Percentiles rank a stretch among this genome's conserved stretches.
Evolutionary conservation across 129 eudicot species (phyloP).

Genomic region (Flaveria brownii): DNA sequence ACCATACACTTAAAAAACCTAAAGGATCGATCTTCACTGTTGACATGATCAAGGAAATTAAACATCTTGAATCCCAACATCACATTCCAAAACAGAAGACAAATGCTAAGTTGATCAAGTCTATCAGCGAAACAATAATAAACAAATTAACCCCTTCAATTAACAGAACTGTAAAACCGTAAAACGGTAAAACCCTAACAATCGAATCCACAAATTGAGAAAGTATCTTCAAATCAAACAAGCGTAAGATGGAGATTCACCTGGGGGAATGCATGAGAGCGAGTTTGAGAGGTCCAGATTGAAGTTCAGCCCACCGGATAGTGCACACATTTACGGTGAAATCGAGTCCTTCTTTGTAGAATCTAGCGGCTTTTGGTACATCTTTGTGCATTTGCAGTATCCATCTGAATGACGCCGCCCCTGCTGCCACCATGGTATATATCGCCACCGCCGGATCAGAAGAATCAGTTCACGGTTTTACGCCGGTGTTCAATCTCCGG

Average conservation of each 20-base stretch:
- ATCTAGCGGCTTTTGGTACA: conserved; percentile 85
- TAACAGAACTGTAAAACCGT: neutral
- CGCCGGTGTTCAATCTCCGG: no score
- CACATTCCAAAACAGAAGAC: no score
- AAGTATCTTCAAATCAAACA: conserved; percentile 12
- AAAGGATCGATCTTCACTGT: neutral
- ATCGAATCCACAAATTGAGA: neutral
- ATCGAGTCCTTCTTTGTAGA: conserved; percentile 83
- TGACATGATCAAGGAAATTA: no score
- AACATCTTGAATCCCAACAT: no score
- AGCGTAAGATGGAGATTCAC: conserved; percentile 13
- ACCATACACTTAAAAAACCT: no score
- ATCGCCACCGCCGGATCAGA: neutral
- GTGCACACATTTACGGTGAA: conserved; percentile 80
- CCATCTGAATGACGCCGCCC: conserved; percentile 66
- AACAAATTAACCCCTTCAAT: neutral
- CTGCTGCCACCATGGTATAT: neutral
- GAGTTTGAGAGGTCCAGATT: conserved; percentile 78
- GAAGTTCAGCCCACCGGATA: conserved; percentile 94
- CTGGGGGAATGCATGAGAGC: conserved; percentile 82
- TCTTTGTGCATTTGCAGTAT: conserved; percentile 85
- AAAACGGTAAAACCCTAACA: neutral
- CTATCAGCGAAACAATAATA: no score
- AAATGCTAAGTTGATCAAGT: no score
- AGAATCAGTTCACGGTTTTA: no score